phyloP scores from a whole-genome alignment of 441 rosid species.

The Erodium texanum region DNA sequence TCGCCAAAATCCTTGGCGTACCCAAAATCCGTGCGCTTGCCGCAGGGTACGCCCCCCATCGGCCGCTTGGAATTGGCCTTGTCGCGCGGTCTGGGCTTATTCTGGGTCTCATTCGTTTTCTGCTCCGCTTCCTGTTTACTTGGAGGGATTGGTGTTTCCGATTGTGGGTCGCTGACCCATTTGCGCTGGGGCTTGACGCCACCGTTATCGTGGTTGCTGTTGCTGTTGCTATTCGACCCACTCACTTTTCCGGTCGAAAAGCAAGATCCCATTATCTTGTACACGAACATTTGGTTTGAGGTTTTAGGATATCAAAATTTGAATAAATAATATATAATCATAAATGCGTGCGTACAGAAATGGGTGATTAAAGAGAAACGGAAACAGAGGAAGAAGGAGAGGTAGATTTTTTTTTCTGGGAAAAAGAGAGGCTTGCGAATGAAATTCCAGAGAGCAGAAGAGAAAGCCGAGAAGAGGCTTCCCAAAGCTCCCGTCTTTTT shows the following conservation, averaged over 20 bases:
- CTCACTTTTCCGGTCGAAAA: slow-evolving; percentile 63
- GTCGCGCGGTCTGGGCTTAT: slow-evolving; percentile 22
- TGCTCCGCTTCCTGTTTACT: neutral
- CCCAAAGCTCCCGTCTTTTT: neutral
- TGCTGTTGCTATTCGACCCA: slow-evolving; percentile 54
- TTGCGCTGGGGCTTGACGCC: neutral
- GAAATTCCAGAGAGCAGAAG: neutral
- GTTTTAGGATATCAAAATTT: too few species aligned
- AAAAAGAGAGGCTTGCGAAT: neutral
- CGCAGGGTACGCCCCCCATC: slow-evolving; percentile 50
- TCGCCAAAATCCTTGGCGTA: slow-evolving; percentile 66
- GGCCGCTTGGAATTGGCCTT: slow-evolving; percentile 29
- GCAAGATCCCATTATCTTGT: slow-evolving; percentile 63
- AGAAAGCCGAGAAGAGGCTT: neutral
- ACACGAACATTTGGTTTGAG: neutral
- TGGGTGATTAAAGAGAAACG: neutral
- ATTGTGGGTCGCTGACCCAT: neutral
- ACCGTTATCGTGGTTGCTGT: slow-evolving; percentile 11
- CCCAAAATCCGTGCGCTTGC: slow-evolving; percentile 83
- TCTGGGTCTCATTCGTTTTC: neutral
- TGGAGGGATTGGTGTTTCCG: neutral
- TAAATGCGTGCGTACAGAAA: too few species aligned
- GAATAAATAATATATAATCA: too few species aligned
- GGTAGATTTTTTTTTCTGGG: neutral
- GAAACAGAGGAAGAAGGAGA: neutral